Base-by-base conservation (phyloP, 2,329 filamentous ascomycete genomes). In the Alternaria consortialis region DNA sequence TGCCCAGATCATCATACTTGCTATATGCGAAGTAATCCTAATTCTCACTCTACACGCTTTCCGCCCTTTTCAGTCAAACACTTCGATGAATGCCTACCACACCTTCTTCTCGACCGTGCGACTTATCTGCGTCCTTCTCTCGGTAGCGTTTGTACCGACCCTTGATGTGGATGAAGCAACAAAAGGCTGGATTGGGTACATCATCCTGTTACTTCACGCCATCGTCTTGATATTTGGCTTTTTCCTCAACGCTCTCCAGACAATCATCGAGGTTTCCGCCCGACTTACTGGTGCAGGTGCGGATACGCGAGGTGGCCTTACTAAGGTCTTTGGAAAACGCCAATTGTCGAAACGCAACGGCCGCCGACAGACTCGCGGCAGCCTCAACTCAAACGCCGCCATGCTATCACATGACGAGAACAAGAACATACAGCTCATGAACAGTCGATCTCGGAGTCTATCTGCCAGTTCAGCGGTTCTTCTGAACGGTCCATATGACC, bases 21-120 rank as follows among this genome's bases (percentile, higher is more conserved):
- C 94, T 27, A 94, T 97, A 56, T 97, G 94, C 78, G 95, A 99
- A 80, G 91, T 98, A 64, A 90, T 97, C 34, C 88, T 94, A 60
- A 88, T 97, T 36, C 84, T 98, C 44, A 94, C 94, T 0, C 82
- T 98, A 5, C 90, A 95, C 70, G 92, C 93, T 7, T 97, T 98
- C 81, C 89, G 91, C 15, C 95, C 95, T 0, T 99, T 96, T 73
- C 90, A 94, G 62, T 89, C 90, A 2, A 89, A 94, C 23, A 98
- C 95, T 0, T 97, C 94, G 29, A 99, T 99, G 95, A 98, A 98
- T 75, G 88, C 92, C 9, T 97, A 97, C 69, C 94, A 98, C 72
- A 92, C 91, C 2, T 88, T 93, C 64, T 97, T 97, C 78, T 88
- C 93, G 0, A 81, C 86, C 2, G 83, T 97, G 13, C 89, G 95